phyloP scores from a whole-genome alignment of 225 moss, liverwort and hornwort species.

The Lunularia cruciata region DNA sequence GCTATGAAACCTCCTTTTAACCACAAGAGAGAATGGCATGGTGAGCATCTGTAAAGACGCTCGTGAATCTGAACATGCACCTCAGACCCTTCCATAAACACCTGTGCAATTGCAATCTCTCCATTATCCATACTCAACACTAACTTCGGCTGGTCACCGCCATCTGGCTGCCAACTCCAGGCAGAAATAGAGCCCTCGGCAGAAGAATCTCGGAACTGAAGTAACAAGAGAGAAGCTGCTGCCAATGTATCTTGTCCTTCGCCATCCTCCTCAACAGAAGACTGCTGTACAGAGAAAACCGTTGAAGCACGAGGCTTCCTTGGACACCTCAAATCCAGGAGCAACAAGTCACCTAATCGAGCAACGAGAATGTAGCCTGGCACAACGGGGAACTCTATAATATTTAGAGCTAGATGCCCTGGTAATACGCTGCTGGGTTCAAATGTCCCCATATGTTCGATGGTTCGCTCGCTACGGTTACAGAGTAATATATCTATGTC shows the following conservation, averaged over 20 bases:
- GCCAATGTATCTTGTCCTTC: constrained; percentile 86
- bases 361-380: constrained; percentile 86
- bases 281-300: constrained; percentile 33
- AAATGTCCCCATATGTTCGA: constrained; percentile 56
- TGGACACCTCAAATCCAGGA: constrained; percentile 81
- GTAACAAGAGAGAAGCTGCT: constrained; percentile 90
- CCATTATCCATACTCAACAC: constrained; percentile 91
- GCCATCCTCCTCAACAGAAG: constrained; percentile 63
- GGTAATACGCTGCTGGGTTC: constrained; percentile 47
- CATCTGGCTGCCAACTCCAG: constrained; percentile 96
- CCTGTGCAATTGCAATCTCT: constrained; percentile 71
- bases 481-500: constrained; percentile 72
- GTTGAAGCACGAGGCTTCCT: constrained; percentile 33
- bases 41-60: constrained; percentile 71
- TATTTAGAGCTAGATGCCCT: constrained; percentile 53
- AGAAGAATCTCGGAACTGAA: constrained; percentile 60
- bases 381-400: constrained; percentile 78
- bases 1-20: constrained; percentile 84
- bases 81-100: constrained; percentile 49
- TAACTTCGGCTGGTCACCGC: constrained; percentile 61
- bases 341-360: constrained; percentile 69
- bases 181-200: constrained; percentile 59
- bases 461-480: constrained; percentile 59
- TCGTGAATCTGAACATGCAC: constrained; percentile 67
- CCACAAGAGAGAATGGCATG: constrained; percentile 85